Base-by-base conservation (phyloP, 1,284 basidiomycete genomes). In the Thecaphora frezii region DNA sequence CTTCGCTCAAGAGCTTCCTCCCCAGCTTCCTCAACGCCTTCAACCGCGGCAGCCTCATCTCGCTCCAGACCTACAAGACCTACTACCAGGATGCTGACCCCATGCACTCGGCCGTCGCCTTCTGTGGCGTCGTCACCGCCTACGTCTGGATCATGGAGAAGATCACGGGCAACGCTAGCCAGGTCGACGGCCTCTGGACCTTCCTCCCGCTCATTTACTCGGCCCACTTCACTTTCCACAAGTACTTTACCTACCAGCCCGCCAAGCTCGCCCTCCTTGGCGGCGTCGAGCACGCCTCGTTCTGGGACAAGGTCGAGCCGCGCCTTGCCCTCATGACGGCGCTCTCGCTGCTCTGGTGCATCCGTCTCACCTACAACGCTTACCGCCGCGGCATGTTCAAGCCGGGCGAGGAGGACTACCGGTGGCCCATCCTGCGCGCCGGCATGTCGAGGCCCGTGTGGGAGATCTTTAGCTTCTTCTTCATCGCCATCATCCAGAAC, bases 311-410 rank as follows among this genome's bases (percentile, higher is more conserved):
- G 49, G 39, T 79, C 46, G 75, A 78, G 59, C 74, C 73, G 4
- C 61, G 80, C 19, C 66, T 80, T 59, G 69, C 79, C 10, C 69
- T 81, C 55, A 76, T 81, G 55, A 69, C 79, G n/a, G 52, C 53
- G 2, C 63, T 80, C 12, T 75, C 79, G 48, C 38, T 76, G 24
- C 48, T 76, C 14, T 81, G 79, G 80, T 69, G 68, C 1, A 50
- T 62, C 16, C 86, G 92, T 43, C 81, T 97, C 45, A 86, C 86
- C 5, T 91, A 89, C 74, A 92, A 97, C 77, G 89, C 92, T 0
- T 87, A 86, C 79, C 83, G 91, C 24, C 84, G 93, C 50, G 93
- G 90, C 5, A 83, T 97, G 28, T 93, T 93, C 80, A 85, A 83
- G 50, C 69, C 73, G 54, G 80, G 82, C 2, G 90, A 91, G 33